Evolutionary conservation across 2,329 filamentous ascomycete species (phyloP).

Genomic region (Lasiodiplodia sp.): DNA sequence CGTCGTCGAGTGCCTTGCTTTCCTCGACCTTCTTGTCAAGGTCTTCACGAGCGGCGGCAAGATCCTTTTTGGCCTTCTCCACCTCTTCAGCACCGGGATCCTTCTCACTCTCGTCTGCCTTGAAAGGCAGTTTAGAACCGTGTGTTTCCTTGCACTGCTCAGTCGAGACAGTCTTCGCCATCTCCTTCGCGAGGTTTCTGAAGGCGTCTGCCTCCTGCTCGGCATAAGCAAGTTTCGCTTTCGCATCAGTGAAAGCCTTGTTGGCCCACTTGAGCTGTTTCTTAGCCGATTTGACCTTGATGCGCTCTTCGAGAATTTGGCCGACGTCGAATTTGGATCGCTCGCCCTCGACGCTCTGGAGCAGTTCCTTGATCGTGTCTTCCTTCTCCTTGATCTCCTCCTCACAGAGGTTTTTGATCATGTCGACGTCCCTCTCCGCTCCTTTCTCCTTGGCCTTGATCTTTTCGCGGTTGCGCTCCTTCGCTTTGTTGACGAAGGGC

Average conservation of each 20-base stretch:
- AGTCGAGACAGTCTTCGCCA: background rate
- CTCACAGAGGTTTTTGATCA: background rate
- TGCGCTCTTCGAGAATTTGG: background rate
- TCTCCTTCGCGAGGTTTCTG: background rate
- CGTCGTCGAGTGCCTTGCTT: background rate
- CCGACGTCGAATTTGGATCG: background rate
- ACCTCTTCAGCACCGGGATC: slow-evolving; percentile 27
- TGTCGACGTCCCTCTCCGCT: slow-evolving; percentile 11
- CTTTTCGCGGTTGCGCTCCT: background rate
- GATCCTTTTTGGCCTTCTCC: background rate
- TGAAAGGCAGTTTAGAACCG: slow-evolving; percentile 13
- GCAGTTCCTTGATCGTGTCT: background rate
- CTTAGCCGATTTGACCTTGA: background rate
- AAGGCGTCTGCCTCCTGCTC: background rate
- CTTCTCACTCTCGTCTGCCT: slow-evolving; percentile 27
- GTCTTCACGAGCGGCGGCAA: background rate
- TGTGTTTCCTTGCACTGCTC: background rate
- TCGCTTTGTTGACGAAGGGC: background rate
- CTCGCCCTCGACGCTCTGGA: background rate
- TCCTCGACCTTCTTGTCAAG: background rate
- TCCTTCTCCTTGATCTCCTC: background rate
- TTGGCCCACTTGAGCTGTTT: background rate
- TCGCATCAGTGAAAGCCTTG: background rate
- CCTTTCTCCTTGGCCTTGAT: background rate
- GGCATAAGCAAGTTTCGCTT: background rate